Evolutionary conservation across 2,329 filamentous ascomycete species (phyloP).

Genomic region (Talaromyces sp.): DNA sequence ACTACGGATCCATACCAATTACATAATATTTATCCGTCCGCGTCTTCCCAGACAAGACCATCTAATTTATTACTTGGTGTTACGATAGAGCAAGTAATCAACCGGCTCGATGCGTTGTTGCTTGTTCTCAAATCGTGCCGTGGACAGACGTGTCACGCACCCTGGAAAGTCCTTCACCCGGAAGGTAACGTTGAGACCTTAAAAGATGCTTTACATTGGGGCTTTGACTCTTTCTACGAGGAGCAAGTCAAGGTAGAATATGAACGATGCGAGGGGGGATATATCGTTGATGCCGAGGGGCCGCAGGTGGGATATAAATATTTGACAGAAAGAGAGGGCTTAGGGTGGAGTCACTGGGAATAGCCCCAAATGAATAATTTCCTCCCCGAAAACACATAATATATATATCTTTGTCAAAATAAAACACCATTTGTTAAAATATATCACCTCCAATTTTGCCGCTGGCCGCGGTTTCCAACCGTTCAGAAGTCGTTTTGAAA

Average conservation of each 20-base stretch:
- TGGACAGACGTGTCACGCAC: slow-evolving; percentile 29
- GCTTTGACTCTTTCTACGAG: slow-evolving; percentile 31
- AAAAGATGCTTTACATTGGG: slow-evolving; percentile 24
- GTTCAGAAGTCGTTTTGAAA: slow-evolving; percentile 27
- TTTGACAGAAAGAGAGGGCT: not conserved
- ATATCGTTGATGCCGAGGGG: slow-evolving; percentile 33
- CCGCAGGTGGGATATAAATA: slow-evolving; percentile 19
- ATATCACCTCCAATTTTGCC: slow-evolving; percentile 12
- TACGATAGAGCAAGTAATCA: slow-evolving; percentile 18
- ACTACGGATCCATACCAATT: slow-evolving; percentile 32
- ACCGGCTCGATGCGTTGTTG: slow-evolving; percentile 32
- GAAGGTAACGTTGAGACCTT: slow-evolving; percentile 25
- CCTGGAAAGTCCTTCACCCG: slow-evolving; percentile 34
- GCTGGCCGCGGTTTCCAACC: slow-evolving; percentile 13
- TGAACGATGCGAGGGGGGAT: slow-evolving; percentile 31
- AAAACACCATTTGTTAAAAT: not conserved
- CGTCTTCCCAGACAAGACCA: not conserved
- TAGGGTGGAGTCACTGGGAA: not conserved
- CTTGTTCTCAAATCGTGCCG: slow-evolving; percentile 38
- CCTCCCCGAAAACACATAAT: too few relatives aligned
- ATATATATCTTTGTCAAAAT: too few relatives aligned
- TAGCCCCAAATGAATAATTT: not conserved
- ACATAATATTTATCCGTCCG: slow-evolving; percentile 26
- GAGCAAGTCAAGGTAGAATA: slow-evolving; percentile 29
- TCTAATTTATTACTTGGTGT: slow-evolving; percentile 17